These are phyloP conservation scores for Cyphellophora attinorum DNA, from an alignment of 2,329 filamentous ascomycete genomes.

Conservation along the genomic window DNA sequence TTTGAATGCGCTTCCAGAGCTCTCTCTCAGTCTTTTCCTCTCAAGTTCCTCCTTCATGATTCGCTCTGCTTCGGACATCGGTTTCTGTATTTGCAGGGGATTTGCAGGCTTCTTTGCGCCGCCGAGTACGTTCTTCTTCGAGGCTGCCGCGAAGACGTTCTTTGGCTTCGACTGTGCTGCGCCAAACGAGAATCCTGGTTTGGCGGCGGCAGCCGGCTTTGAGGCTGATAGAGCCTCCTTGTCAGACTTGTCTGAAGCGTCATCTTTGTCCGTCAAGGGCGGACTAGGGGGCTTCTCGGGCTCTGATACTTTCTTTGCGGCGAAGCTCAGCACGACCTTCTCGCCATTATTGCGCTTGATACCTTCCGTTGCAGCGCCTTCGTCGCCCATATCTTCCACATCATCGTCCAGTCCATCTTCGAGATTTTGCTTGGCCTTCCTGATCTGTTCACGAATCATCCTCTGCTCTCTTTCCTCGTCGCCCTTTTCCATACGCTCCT, in stretches of 20 bases:
- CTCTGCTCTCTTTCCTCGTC: slow-evolving; percentile 84
- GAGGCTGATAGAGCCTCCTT: background rate
- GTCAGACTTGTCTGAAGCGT: slow-evolving; percentile 2
- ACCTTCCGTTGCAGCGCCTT: slow-evolving; percentile 28
- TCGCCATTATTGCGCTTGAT: slow-evolving; percentile 57
- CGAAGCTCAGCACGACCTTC: slow-evolving; percentile 65
- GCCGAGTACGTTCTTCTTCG: slow-evolving; percentile 59
- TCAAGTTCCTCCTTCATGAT: slow-evolving; percentile 85
- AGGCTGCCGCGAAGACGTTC: slow-evolving; percentile 59
- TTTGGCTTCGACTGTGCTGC: slow-evolving; percentile 50
- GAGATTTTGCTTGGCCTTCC: slow-evolving; percentile 57
- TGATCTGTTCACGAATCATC: slow-evolving; percentile 75
- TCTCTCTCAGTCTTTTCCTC: slow-evolving; percentile 45
- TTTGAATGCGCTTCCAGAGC: slow-evolving; percentile 14
- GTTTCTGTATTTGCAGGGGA: slow-evolving; percentile 53
- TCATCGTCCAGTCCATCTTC: slow-evolving; percentile 36
- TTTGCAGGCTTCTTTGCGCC: slow-evolving; percentile 53
- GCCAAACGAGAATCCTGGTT: slow-evolving; percentile 41
- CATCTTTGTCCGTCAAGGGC: slow-evolving; percentile 13
- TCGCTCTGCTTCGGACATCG: slow-evolving; percentile 74
- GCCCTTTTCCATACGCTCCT: slow-evolving; percentile 78
- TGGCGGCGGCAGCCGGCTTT: slow-evolving; percentile 1
- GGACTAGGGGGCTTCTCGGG: slow-evolving; percentile 18
- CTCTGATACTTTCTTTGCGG: slow-evolving; percentile 24
- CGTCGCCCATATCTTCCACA: slow-evolving; percentile 30